Evolutionary conservation across 257 asterid species (phyloP).

Genomic region (Coffea eugenioides): DNA sequence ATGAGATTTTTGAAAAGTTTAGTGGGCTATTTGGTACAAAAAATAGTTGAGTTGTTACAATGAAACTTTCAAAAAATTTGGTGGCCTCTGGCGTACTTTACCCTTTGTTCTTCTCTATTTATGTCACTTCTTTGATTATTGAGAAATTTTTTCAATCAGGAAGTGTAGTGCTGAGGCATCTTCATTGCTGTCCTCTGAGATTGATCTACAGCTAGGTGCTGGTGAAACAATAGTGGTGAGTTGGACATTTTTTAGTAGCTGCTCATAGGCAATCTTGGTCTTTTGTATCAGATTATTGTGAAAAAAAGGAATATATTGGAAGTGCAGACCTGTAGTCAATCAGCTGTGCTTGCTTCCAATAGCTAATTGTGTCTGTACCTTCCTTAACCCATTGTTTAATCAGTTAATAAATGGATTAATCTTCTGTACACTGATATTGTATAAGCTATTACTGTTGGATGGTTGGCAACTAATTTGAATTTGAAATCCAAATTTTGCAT

Average conservation of each 20-base stretch:
- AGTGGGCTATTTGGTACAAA: no score
- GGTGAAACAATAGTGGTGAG: constrained; percentile 79
- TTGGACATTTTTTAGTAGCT: constrained; percentile 3
- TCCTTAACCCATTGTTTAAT: not conserved
- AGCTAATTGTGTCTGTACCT: not conserved
- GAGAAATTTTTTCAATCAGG: constrained; percentile 43
- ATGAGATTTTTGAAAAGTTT: no score
- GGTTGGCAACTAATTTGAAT: no score
- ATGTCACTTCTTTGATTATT: constrained; percentile 14
- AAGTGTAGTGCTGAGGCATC: constrained; percentile 50
- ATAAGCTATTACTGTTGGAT: no score
- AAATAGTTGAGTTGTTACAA: no score
- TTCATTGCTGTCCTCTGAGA: constrained; percentile 67
- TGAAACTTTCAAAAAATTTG: no score
- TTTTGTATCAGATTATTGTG: not conserved
- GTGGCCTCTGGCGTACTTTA: no score
- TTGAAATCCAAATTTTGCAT: no score
- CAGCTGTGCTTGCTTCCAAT: not conserved
- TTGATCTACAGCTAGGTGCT: constrained; percentile 57
- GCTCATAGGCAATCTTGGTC: not conserved
- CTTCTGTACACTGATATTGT: no score
- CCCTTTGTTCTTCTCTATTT: constrained; percentile 1
- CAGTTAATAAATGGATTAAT: not conserved
- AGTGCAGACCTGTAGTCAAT: not conserved
- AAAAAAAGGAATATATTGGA: not conserved